Percentiles rank a stretch among this genome's conserved stretches.
These are phyloP conservation scores for Malassezia yamatoensis DNA, from an alignment of 1,284 basidiomycete genomes.

Conservation along the genomic window DNA sequence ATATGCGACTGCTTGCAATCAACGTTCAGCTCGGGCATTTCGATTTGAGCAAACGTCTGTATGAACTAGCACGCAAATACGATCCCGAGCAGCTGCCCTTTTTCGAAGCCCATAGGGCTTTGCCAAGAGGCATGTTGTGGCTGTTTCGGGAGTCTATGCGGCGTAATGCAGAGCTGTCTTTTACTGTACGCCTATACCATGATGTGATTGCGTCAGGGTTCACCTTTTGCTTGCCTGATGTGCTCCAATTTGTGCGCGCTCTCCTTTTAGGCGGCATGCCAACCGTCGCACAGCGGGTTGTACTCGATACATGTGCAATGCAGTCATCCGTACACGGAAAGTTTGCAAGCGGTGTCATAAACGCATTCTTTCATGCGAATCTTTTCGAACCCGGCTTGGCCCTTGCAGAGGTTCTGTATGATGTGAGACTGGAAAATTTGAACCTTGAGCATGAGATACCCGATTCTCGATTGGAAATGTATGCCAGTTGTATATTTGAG, in stretches of 20 bases:
- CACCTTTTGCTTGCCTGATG: background rate
- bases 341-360: slow-evolving; percentile 1
- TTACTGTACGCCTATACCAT: slow-evolving; percentile 14
- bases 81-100: background rate
- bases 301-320: slow-evolving; percentile 1
- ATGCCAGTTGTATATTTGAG: slow-evolving; percentile 6
- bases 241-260: background rate
- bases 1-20: background rate
- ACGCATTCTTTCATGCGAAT: background rate
- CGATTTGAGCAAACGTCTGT: background rate
- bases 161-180: background rate
- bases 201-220: slow-evolving; percentile 8
- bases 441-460: background rate
- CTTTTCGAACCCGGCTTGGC: slow-evolving; percentile 5
- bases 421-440: too few species aligned
- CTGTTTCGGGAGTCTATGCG: background rate
- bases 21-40: background rate
- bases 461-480: slow-evolving; percentile 4
- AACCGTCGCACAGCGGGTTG: slow-evolving; percentile 7
- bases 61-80: slow-evolving; percentile 1
- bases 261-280: slow-evolving; percentile 1
- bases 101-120: background rate
- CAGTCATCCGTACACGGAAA: background rate
- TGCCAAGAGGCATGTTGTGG: slow-evolving; percentile 1
- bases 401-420: background rate